These are phyloP conservation scores for Annulohypoxylon truncatum DNA, from an alignment of 2,329 filamentous ascomycete genomes.

Conservation along the genomic window DNA sequence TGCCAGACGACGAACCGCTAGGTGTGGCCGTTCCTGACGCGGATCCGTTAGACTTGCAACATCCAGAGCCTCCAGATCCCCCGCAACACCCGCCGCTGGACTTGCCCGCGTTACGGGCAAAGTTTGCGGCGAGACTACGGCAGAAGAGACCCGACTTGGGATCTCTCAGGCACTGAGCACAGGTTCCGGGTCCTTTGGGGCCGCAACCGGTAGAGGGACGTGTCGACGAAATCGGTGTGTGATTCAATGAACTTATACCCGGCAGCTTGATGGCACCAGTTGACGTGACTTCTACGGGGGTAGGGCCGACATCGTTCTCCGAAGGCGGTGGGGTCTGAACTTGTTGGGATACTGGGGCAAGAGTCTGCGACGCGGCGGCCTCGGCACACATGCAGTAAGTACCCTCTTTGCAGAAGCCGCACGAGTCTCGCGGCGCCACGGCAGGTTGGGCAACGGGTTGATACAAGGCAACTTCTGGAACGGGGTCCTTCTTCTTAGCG, in stretches of 20 bases:
- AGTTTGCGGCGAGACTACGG: conserved; percentile 78
- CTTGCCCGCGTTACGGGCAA: conserved; percentile 56
- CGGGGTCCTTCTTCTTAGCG: conserved; percentile 58
- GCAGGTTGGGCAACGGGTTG: conserved; percentile 49
- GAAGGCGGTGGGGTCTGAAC: conserved; percentile 69
- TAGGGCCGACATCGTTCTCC: conserved; percentile 69
- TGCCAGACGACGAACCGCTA: conserved; percentile 50
- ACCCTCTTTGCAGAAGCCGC: conserved; percentile 85
- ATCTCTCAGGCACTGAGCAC: conserved; percentile 80
- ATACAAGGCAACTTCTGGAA: conserved; percentile 45
- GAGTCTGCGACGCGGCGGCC: conserved; percentile 53
- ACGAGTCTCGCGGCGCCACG: conserved; percentile 71
- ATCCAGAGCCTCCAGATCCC: conserved; percentile 70
- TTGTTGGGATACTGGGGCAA: conserved; percentile 59
- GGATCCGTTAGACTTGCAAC: conserved; percentile 73
- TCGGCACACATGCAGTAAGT: conserved; percentile 87
- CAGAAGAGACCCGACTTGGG: conserved; percentile 86
- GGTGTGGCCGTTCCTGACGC: conserved; percentile 48
- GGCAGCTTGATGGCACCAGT: conserved; percentile 72
- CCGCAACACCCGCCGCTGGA: conserved; percentile 68
- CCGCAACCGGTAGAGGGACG: conserved; percentile 61
- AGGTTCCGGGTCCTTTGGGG: conserved; percentile 79
- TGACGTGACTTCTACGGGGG: conserved; percentile 69
- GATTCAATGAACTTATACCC: conserved; percentile 52
- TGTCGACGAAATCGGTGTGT: conserved; percentile 42